These are phyloP conservation scores for Conoideocrella luteorostrata DNA, from an alignment of 2,329 filamentous ascomycete species.

Conservation along the genomic window DNA sequence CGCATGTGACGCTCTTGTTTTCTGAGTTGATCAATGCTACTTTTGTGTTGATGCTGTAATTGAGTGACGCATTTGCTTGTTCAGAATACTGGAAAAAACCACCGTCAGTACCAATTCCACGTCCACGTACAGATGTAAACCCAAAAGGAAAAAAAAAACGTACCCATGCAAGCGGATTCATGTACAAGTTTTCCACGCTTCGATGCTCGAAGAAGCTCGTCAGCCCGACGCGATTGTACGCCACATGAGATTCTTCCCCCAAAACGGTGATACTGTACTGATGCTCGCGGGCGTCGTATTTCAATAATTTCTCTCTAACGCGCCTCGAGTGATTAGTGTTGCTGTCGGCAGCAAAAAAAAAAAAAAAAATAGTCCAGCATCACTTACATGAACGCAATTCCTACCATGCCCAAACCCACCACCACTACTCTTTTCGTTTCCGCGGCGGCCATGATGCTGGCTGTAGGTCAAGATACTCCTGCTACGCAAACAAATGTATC, in stretches of 20 bases:
- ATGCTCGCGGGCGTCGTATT: conserved; percentile 67
- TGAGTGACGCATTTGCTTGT: conserved; percentile 60
- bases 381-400: conserved; percentile 80
- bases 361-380: neutral
- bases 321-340: neutral
- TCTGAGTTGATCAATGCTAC: conserved; percentile 58
- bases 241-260: conserved; percentile 79
- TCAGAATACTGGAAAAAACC: conserved; percentile 50
- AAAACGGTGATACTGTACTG: conserved; percentile 81
- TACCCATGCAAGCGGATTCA: conserved; percentile 81
- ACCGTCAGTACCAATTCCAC: neutral
- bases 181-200: conserved; percentile 77
- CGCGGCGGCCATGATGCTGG: no score
- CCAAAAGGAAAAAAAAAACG: conserved; percentile 4
- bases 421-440: conserved; percentile 63
- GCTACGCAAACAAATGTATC: no score
- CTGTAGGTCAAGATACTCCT: no score
- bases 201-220: conserved; percentile 86
- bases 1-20: conserved; percentile 62
- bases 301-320: conserved; percentile 76
- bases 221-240: conserved; percentile 85
- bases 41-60: conserved; percentile 67
- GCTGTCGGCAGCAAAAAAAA: neutral
- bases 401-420: conserved; percentile 88
- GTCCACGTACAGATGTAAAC: neutral